Percentiles rank a stretch among this genome's conserved stretches.
These are phyloP conservation scores for Haberlea rhodopensis DNA, from an alignment of 257 asterid species.

Conservation along the genomic window DNA sequence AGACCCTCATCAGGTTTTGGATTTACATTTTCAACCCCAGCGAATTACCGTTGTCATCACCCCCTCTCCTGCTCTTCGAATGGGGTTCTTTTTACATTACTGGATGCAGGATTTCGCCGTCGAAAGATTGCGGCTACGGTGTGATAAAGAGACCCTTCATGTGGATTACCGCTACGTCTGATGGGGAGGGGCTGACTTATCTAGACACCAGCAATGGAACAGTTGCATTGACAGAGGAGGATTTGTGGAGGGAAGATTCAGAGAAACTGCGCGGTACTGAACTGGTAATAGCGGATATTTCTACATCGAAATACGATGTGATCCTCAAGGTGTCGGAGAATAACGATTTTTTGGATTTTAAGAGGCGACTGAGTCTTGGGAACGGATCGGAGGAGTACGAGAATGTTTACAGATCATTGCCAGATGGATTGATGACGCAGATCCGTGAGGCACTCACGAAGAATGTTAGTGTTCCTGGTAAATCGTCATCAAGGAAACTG, in stretches of 20 bases:
- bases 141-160: conserved; percentile 57
- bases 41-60: conserved; percentile 1
- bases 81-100: conserved; percentile 72
- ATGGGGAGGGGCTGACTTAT: conserved; percentile 56
- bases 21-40: too few relatives aligned
- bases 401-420: conserved; percentile 61
- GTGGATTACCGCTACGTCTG: conserved; percentile 56
- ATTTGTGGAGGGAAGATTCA: conserved; percentile 28
- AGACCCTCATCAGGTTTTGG: conserved; percentile 85
- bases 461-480: conserved; percentile 63
- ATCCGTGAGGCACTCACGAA: conserved; percentile 79
- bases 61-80: conserved; percentile 55
- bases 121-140: conserved; percentile 44
- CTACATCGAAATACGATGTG: conserved; percentile 53
- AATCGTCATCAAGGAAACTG: conserved; percentile 47
- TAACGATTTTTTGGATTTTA: conserved; percentile 27
- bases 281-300: conserved; percentile 60
- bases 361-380: conserved; percentile 33
- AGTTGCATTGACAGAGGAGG: conserved; percentile 43
- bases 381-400: conserved; percentile 51
- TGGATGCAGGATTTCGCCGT: conserved; percentile 71
- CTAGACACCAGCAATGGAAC: conserved; percentile 63
- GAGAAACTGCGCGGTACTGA: conserved; percentile 38
- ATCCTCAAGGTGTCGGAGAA: conserved; percentile 54
- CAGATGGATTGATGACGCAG: conserved; percentile 60